Base-by-base conservation (phyloP, 192 early-diverging fungal genomes). In the Coemansia sp. region DNA sequence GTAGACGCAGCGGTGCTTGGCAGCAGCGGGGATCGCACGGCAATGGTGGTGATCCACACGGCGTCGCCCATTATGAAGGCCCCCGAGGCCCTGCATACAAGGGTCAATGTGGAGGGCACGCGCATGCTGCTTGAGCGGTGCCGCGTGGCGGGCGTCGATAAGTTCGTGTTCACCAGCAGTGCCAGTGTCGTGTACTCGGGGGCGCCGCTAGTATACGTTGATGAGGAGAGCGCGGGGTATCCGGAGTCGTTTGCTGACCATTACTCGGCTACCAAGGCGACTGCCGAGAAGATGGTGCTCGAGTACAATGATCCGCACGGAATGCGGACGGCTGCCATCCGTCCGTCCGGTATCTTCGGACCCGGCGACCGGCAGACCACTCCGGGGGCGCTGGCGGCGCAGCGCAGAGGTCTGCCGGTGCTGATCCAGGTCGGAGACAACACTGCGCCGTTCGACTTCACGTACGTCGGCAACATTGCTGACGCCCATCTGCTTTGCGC, bases 401-500 rank as follows among this genome's bases (percentile, higher is more conserved):
- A 86, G 71, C 65, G 72, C 82, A 87, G 26, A 78, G 89, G 78
- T 82, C 82, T 82, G 66, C 78, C 78, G 9, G 78, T 84, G 19
- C 52, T 85, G 51, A 83, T 94, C 63, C 93, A 94, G 80, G 89
- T 98, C 60, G 96, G 96, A 19, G 74, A 88, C 69, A 96, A 95
- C 84, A 85, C 78, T 0, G 88, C 87, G 42, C 69, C 95, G 43
- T 90, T 95, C 74, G 96, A 98, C 67, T 94, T 88, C 73, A 97
- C 96, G 10, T 95, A 95, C 69, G 96, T 98, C 7, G 93, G 88
- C 69, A 98, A 98, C 65, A 89, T 92, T n/a, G 93, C 94, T 8
- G 92, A 96, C 62, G 89, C 93, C 12, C 96, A 98, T 74, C 71
- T 97, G 11, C 81, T 95, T 58, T 94, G 94, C 8, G 91, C 89